A percentile compares a stretch with the other conserved stretches of the same genome.
Conservation (phyloP, 306 rosid genomes). For the Canavalia gladiata region DNA sequence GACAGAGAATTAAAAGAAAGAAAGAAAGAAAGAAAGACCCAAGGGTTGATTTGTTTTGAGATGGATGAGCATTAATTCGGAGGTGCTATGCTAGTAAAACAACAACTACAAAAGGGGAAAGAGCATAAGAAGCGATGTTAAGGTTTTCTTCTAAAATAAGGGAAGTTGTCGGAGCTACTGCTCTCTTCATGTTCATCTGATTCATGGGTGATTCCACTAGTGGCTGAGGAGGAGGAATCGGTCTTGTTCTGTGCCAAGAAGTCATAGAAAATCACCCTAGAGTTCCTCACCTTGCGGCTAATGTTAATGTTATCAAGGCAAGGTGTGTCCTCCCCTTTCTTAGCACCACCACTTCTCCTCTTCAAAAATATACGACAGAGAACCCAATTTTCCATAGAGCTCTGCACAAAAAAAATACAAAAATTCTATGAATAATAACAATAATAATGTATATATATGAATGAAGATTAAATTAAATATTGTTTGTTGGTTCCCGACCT, state of each 20-base stretch:
- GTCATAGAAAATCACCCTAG: conserved; percentile 78
- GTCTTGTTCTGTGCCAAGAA: conserved; percentile 66
- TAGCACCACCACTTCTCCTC: conserved; percentile 66
- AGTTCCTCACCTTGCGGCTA: conserved; percentile 14
- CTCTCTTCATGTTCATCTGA: conserved; percentile 80
- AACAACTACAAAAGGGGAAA: conserved; percentile 16
- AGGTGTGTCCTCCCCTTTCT: conserved; percentile 41
- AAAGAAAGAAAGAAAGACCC: not conserved
- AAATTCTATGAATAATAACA: not conserved
- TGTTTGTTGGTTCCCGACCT: not conserved
- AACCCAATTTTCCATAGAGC: conserved; percentile 75
- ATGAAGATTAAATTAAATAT: no score
- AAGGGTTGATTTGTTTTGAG: conserved; percentile 19
- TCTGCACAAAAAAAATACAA: conserved; percentile 42
- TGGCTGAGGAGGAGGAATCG: conserved; percentile 67
- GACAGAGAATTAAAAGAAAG: not conserved
- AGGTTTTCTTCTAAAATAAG: conserved; percentile 59
- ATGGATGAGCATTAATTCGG: no score
- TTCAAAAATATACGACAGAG: conserved; percentile 92
- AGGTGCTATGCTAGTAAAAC: conserved; percentile 31
- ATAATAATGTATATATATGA: no score
- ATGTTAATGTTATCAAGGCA: not conserved
- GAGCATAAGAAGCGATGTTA: not conserved
- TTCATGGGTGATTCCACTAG: conserved; percentile 70
- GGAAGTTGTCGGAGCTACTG: conserved; percentile 74